Conservation (phyloP, 352 stramenopile genomes). For the Stephanocyclus meneghinianus region DNA sequence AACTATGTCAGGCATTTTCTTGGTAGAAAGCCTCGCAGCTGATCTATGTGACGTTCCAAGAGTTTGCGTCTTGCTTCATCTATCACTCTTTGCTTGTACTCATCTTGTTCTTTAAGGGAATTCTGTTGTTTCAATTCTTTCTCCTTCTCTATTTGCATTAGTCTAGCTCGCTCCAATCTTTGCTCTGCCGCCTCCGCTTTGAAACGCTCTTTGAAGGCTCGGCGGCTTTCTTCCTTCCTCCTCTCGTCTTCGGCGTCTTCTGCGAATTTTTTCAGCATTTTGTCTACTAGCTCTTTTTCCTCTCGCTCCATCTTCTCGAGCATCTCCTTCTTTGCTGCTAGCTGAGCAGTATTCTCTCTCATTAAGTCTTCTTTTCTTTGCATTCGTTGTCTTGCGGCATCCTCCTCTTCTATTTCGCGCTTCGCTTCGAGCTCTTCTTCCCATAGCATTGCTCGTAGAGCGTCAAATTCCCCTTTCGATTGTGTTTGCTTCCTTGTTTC, state of each 20-base stretch:
- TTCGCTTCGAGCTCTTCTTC: slow-evolving; percentile 86
- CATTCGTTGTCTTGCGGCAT: slow-evolving; percentile 46
- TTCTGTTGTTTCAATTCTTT: slow-evolving; percentile 83
- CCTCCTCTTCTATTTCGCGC: slow-evolving; percentile 65
- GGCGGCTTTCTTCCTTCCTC: slow-evolving; percentile 39
- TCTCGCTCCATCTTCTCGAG: slow-evolving; percentile 78
- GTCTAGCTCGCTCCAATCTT: slow-evolving; percentile 77
- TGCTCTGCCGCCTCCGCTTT: slow-evolving; percentile 54
- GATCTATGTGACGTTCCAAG: slow-evolving; percentile 85
- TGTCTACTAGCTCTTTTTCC: slow-evolving; percentile 84
- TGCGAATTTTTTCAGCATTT: slow-evolving; percentile 86
- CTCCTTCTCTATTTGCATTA: slow-evolving; percentile 85
- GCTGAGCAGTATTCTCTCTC: slow-evolving; percentile 58
- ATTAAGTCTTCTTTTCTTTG: slow-evolving; percentile 67
- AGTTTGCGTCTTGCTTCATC: slow-evolving; percentile 86
- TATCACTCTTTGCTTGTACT: slow-evolving; percentile 86
- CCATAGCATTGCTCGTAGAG: slow-evolving; percentile 89
- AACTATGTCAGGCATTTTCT: slow-evolving; percentile 19
- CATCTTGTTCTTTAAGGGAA: slow-evolving; percentile 81
- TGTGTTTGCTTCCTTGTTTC: slow-evolving; percentile 86
- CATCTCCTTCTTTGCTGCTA: slow-evolving; percentile 65
- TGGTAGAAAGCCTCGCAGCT: slow-evolving; percentile 86
- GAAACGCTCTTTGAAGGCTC: slow-evolving; percentile 56
- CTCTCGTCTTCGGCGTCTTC: slow-evolving; percentile 64
- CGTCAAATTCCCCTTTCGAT: slow-evolving; percentile 88